Evolutionary conservation across 108 stramenopile genomes (phyloP).

Genomic region (Pseudonitzschia pungens): DNA sequence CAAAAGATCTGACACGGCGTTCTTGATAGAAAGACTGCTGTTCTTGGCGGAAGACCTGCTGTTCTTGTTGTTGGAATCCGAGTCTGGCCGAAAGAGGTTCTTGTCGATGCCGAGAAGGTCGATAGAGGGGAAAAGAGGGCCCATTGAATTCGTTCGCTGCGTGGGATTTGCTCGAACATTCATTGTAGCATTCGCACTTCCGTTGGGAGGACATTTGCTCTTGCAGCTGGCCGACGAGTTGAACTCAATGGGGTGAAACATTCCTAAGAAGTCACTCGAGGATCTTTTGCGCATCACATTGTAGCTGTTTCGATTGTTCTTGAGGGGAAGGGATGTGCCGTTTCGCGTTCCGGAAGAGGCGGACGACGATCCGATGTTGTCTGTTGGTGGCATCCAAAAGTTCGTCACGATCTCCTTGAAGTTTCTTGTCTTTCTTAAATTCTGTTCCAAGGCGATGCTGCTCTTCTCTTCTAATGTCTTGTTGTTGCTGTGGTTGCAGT

Average conservation of each 20-base stretch:
- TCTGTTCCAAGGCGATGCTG: not conserved
- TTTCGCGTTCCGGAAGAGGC: not conserved
- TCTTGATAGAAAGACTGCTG: not conserved
- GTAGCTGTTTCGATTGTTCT: not conserved
- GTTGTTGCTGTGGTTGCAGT: not conserved
- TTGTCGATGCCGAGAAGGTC: not conserved
- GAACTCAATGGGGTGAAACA: constrained; percentile 3
- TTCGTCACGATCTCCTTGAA: not conserved
- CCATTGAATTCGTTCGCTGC: not conserved
- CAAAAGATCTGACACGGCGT: not conserved
- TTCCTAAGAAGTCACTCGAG: constrained; percentile 5
- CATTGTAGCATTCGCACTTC: not conserved
- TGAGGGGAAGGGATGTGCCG: not conserved
- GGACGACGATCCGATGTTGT: not conserved
- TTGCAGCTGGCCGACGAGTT: not conserved
- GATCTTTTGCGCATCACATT: not conserved
- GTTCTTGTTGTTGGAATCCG: not conserved
- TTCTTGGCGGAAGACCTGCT: too few relatives aligned
- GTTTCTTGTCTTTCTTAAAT: not conserved
- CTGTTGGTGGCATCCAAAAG: not conserved
- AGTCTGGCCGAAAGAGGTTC: not conserved
- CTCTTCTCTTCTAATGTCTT: not conserved
- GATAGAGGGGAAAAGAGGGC: not conserved
- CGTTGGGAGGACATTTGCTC: not conserved
- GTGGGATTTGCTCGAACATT: not conserved